A percentile compares a stretch with the other conserved stretches of the same genome.
phyloP scores from a whole-genome alignment of 2,329 filamentous ascomycete genomes.

The Fusarium incarnatum region DNA sequence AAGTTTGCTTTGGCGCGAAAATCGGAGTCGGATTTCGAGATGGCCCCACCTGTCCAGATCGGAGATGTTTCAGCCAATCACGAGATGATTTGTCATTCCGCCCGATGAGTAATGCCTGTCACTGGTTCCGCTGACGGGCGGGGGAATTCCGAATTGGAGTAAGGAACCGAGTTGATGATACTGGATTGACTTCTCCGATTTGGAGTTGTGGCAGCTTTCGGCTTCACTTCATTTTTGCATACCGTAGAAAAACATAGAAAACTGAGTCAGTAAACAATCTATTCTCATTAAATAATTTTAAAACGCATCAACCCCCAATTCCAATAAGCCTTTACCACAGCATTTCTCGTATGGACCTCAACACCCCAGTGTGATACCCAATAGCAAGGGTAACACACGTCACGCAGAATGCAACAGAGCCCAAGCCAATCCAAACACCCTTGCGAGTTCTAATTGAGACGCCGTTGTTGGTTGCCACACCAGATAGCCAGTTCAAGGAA shows the following conservation, averaged over 20 bases:
- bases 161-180: background rate
- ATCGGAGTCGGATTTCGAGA: background rate
- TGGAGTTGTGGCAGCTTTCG: background rate
- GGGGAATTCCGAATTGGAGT: background rate
- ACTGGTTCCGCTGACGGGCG: background rate
- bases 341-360: background rate
- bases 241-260: too few relatives aligned
- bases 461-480: rapidly evolving
- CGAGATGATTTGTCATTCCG: background rate
- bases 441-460: background rate
- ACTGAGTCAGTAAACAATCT: background rate
- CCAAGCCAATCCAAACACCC: background rate
- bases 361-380: background rate
- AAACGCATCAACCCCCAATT: background rate
- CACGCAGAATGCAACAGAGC: background rate
- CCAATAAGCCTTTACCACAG: background rate
- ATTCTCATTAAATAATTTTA: background rate
- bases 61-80: background rate
- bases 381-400: background rate
- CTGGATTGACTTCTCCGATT: background rate
- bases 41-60: background rate
- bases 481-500: background rate
- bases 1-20: background rate
- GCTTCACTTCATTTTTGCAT: background rate
- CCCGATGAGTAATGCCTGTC: background rate